Conservation (phyloP, 1,139 yeast genomes). For the Starmera stellimalicola region DNA sequence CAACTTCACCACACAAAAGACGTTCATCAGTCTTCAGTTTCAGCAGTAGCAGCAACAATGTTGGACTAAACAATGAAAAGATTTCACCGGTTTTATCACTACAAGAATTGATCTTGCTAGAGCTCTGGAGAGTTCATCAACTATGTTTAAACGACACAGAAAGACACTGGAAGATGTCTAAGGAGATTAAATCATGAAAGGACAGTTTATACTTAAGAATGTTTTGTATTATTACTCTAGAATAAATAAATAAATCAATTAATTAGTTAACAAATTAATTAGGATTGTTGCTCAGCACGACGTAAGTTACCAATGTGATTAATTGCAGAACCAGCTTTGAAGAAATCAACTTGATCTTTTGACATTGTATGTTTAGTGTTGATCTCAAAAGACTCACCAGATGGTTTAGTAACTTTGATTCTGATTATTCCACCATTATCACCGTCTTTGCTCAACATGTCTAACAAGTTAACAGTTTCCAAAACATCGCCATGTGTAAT, state of each 20-base stretch:
- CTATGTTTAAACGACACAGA: slow-evolving; percentile 52
- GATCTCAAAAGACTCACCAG: slow-evolving; percentile 63
- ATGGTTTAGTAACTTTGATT: slow-evolving; percentile 63
- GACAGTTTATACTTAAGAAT: not conserved
- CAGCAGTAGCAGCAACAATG: slow-evolving; percentile 12
- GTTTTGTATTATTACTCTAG: not conserved
- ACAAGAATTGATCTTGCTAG: slow-evolving; percentile 59
- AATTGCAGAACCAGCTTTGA: slow-evolving; percentile 96
- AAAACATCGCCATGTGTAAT: slow-evolving; percentile 69
- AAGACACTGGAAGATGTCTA: slow-evolving; percentile 64
- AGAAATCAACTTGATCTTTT: slow-evolving; percentile 88
- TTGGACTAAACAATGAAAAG: slow-evolving; percentile 11
- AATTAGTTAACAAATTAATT: not conserved
- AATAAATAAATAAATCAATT: not conserved
- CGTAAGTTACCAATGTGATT: slow-evolving; percentile 73
- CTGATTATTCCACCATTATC: slow-evolving; percentile 76
- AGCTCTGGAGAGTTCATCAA: slow-evolving; percentile 61
- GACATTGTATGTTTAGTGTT: slow-evolving; percentile 93
- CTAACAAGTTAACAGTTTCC: slow-evolving; percentile 68
- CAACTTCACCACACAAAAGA: slow-evolving; percentile 6
- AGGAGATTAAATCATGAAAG: slow-evolving; percentile 12
- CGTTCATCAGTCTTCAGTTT: slow-evolving; percentile 24
- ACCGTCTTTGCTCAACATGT: slow-evolving; percentile 74
- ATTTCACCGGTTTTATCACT: slow-evolving; percentile 13
- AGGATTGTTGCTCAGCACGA: slow-evolving; percentile 18